Evolutionary conservation across 148 eudicot species (phyloP), one percentile per base, ranked within the genome.

Genomic region (Polygonum maritimum): DNA sequence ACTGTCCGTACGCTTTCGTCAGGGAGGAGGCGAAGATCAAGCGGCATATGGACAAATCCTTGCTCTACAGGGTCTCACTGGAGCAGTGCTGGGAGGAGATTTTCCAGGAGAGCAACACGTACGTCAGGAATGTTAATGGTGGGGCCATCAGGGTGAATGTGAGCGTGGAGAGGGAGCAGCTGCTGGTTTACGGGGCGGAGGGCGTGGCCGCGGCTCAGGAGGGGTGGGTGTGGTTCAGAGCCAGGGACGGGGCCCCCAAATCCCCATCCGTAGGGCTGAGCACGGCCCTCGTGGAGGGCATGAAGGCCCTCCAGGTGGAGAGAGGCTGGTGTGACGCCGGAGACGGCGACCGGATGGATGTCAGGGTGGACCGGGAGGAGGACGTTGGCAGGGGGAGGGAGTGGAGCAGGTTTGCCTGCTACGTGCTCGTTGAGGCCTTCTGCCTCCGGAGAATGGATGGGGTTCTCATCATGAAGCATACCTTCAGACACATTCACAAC

Each of bases 71-170:
- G 78, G 48, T 87, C 74, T 85, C 87, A 0, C 77, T 89, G 3
- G 83, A 87, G 83, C 88, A 87, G 76, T 82, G 84, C 77, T 89
- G 90, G 90, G 90, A 89, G 77, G 88, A 89, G 82, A 83, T 89
- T 2, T 85, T 79, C 80, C 63, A 80, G 0, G 73, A 72, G 31
- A 81, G 82, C 3, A 85, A 84, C 4, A 80, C 73, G 38, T 81
- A 74, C 38, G 31, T 26, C 31, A 74, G 74, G 6, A 75, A 14
- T 1, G 77, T 39, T 26, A 57, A 10, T 13, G 76, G 54, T 49
- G 63, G 33, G n/a, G 60, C 9, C 19, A 77, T 89, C 65, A 80
- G 70, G n/a, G 82, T 85, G 14, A 80, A 82, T 48, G 83, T 79
- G n/a, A 76, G 54, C 76, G 86, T 89, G 2, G 69, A 80, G 57